Conservation (phyloP, 2,329 filamentous ascomycete genomes). For the Plectosphaerella cucumerina region DNA sequence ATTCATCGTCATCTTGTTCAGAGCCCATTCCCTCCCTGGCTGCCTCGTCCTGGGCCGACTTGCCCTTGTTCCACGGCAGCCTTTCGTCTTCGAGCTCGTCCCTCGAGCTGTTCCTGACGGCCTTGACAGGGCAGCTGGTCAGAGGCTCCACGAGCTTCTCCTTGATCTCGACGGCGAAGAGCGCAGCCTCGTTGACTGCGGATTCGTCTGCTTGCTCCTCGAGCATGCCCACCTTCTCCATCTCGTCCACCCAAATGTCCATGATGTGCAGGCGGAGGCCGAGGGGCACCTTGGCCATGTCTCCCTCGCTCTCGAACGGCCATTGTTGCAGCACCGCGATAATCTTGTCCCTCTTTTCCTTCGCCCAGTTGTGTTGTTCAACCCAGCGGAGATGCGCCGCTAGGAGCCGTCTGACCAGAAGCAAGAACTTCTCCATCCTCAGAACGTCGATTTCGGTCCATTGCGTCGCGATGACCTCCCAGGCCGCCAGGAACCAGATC, state of each 20-base stretch:
- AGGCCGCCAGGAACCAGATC: slow-evolving; percentile 13
- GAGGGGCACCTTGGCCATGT: slow-evolving; percentile 62
- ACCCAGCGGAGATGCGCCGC: slow-evolving; percentile 60
- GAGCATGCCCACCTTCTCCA: slow-evolving; percentile 64
- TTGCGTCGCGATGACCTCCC: slow-evolving; percentile 64
- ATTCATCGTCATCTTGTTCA: slow-evolving; percentile 24
- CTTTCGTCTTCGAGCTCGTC: slow-evolving; percentile 73
- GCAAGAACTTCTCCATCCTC: slow-evolving; percentile 88
- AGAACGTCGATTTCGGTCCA: slow-evolving; percentile 70
- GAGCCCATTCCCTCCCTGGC: slow-evolving; percentile 29
- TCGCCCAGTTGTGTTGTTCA: slow-evolving; percentile 17
- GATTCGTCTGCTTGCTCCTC: slow-evolving; percentile 27
- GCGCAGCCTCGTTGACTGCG: slow-evolving; percentile 28
- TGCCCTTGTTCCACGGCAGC: slow-evolving; percentile 56
- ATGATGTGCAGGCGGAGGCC: slow-evolving; percentile 82
- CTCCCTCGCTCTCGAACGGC: slow-evolving; percentile 33
- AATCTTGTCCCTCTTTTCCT: slow-evolving; percentile 29
- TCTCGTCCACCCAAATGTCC: slow-evolving; percentile 89
- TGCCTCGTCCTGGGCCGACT: slow-evolving; percentile 22
- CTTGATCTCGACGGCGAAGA: slow-evolving; percentile 50
- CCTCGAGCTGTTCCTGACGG: slow-evolving; percentile 63
- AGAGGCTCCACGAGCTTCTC: slow-evolving; percentile 50
- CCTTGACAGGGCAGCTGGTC: slow-evolving; percentile 60
- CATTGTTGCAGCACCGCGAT: slow-evolving; percentile 31
- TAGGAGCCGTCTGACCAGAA: slow-evolving; percentile 76